Evolutionary conservation across 345 rosid genomes (phyloP).

Genomic region (Luvunga scandens): DNA sequence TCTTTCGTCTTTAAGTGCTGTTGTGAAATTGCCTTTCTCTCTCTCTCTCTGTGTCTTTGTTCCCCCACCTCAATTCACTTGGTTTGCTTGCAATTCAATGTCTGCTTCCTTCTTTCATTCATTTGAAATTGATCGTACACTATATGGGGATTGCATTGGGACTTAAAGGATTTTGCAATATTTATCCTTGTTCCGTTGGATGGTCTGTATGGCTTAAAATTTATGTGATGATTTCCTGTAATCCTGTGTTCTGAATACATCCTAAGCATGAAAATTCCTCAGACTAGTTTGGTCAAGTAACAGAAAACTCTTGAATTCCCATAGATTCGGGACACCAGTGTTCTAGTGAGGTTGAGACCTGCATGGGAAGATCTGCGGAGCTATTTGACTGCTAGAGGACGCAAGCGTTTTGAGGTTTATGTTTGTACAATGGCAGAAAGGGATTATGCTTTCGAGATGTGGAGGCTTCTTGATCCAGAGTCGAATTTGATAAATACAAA

Average conservation of each 20-base stretch:
- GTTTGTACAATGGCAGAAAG: slow-evolving; percentile 99
- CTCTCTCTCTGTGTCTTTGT: not conserved
- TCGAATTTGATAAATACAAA: slow-evolving; percentile 77
- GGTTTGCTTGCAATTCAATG: not conserved
- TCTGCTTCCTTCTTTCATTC: not conserved
- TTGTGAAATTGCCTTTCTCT: not conserved
- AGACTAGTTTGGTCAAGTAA: slow-evolving; percentile 8
- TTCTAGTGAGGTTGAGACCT: slow-evolving; percentile 98
- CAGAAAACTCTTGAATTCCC: not conserved
- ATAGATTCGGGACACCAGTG: slow-evolving; percentile 97
- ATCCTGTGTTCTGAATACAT: not conserved
- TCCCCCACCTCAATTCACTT: not conserved
- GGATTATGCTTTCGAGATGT: slow-evolving; percentile 98
- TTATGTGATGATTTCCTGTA: not conserved
- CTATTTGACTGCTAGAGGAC: slow-evolving; percentile 93
- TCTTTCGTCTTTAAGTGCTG: not conserved
- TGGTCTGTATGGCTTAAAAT: slow-evolving; percentile 3
- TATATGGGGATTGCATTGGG: not conserved
- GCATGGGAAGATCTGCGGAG: slow-evolving; percentile 95
- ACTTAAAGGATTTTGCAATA: not conserved
- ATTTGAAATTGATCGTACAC: not conserved
- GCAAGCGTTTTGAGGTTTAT: slow-evolving; percentile 98
- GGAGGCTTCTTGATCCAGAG: slow-evolving; percentile 99
- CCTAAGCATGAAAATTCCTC: slow-evolving; percentile 14
- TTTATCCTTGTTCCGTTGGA: not conserved